Evolutionary conservation across 257 asterid genomes (phyloP), one percentile per base, ranked within the genome.

Genomic region (Nicotiana otophora): DNA sequence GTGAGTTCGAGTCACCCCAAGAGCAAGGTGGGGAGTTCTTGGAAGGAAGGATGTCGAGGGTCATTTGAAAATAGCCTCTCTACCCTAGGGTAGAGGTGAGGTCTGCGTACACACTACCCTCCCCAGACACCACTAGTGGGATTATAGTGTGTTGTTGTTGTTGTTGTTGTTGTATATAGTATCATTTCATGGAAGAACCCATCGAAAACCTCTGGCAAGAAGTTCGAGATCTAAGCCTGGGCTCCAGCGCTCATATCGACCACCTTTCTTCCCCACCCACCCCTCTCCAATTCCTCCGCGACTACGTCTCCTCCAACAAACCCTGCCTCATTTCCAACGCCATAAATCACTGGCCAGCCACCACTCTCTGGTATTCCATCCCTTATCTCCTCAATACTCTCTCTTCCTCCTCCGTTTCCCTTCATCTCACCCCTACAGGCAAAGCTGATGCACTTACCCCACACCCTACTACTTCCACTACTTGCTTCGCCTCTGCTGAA

Each of bases 401-500:
- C 82, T 87, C 97, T 69, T 58, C 93, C 70, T 80, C 95, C 82
- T 19, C 87, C 55, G 97, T 95, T 46, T 95, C 99, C 81, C 87
- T 95, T 89, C 99, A 94, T 89, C 94, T 95, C 55, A 95, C 98
- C 26, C 99, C 99, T 54, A 89, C 90, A 68, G 98, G 99, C 67
- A 89, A 76, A 7, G 98, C 98, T 65, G 99, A 95, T 84, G 85
- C 98, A 82, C 86, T 92, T 80, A 82, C 93, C 9, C 86, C 91
- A 70, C 88, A 83, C 86, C 91, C 95, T 81, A 42, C 77, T 55
- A 8, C 90, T 42, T 85, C 95, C 81, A 83, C 92, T 54, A 91
- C 87, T 81, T 91, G 94, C 88, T 95, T 95, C 80, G 98, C 98
- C 36, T 92, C 98, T 1, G 94, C 98, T 65, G 91, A 92, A 82